Percentiles rank a stretch among this genome's conserved stretches.
phyloP scores from a whole-genome alignment of 352 stramenopile genomes.

The Globisporangium alternatum region DNA sequence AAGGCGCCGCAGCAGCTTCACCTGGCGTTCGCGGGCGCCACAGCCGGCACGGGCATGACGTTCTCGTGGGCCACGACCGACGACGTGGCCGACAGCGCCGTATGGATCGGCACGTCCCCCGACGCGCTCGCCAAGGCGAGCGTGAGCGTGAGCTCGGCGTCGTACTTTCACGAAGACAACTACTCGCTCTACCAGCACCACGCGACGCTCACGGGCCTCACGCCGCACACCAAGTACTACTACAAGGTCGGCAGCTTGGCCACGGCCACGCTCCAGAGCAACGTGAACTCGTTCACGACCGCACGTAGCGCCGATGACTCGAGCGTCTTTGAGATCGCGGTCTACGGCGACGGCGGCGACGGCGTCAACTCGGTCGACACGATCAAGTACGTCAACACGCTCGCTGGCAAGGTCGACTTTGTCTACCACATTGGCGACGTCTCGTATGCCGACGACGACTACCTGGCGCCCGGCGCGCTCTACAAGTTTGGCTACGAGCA shows the following conservation, averaged over 20 bases:
- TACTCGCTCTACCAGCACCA: too few relatives aligned
- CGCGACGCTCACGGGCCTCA: constrained; percentile 25
- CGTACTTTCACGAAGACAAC: too few relatives aligned
- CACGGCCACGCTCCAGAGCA: constrained; percentile 20
- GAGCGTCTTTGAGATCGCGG: constrained; percentile 35
- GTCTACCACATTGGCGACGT: constrained; percentile 77
- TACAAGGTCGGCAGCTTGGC: constrained; percentile 36
- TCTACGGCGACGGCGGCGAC: constrained; percentile 61
- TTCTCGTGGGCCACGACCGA: too few relatives aligned
- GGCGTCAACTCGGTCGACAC: constrained; percentile 32
- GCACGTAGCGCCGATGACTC: constrained; percentile 17
- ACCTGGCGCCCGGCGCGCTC: constrained; percentile 7
- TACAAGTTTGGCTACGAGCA: constrained; percentile 62
- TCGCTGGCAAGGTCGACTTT: constrained; percentile 35
- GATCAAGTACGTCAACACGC: constrained; percentile 24
- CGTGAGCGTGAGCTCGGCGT: too few relatives aligned
- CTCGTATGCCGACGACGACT: constrained; percentile 40
- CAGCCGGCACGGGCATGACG: constrained; percentile 16
- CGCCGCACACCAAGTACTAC: constrained; percentile 33
- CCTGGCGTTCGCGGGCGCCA: too few relatives aligned
- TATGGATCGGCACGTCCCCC: too few relatives aligned
- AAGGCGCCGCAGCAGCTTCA: too few relatives aligned
- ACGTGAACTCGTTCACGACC: constrained; percentile 23
- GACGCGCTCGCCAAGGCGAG: too few relatives aligned
- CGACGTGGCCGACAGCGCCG: too few relatives aligned